Evolutionary conservation across 345 rosid genomes (phyloP).

Genomic region (Carallia pectinifolia): DNA sequence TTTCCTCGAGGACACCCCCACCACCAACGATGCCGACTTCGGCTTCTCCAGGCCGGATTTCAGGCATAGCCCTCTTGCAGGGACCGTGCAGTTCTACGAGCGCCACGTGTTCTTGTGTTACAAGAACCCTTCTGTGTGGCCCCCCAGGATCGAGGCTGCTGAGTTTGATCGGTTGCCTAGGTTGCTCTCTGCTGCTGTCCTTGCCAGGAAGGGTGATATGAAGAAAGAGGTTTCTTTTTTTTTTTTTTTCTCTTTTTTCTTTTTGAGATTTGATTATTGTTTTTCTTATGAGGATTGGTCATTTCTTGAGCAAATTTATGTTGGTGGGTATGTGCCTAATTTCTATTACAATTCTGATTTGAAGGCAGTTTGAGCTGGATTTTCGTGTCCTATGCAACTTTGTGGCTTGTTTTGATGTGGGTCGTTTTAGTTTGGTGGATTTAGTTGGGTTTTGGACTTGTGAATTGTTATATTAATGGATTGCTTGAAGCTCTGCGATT

Average conservation of each 20-base stretch:
- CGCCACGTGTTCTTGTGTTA: slow-evolving; percentile 93
- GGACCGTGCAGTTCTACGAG: slow-evolving; percentile 78
- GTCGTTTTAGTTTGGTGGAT: not conserved
- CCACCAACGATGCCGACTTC: slow-evolving; percentile 45
- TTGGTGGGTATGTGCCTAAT: not conserved
- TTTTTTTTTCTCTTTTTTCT: slow-evolving; percentile 9
- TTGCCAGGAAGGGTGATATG: slow-evolving; percentile 61
- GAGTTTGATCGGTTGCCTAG: slow-evolving; percentile 99
- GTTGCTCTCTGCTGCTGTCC: slow-evolving; percentile 77
- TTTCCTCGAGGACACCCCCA: slow-evolving; percentile 40
- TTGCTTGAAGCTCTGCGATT: not conserved
- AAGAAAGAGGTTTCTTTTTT: slow-evolving; percentile 51
- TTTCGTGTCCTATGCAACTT: not conserved
- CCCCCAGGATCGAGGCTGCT: slow-evolving; percentile 90
- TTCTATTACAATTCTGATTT: not conserved
- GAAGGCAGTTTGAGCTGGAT: not conserved
- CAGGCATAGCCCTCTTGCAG: slow-evolving; percentile 57
- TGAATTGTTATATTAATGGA: not conserved
- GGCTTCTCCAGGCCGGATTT: slow-evolving; percentile 85
- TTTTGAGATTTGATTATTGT: not conserved
- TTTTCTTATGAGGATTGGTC: not conserved
- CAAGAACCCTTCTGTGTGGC: slow-evolving; percentile 95
- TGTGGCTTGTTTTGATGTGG: not conserved
- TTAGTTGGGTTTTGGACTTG: not conserved
- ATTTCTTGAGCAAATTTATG: not conserved